Evolutionary conservation across 352 stramenopile genomes (phyloP).

Genomic region (Pythium rishiriense): DNA sequence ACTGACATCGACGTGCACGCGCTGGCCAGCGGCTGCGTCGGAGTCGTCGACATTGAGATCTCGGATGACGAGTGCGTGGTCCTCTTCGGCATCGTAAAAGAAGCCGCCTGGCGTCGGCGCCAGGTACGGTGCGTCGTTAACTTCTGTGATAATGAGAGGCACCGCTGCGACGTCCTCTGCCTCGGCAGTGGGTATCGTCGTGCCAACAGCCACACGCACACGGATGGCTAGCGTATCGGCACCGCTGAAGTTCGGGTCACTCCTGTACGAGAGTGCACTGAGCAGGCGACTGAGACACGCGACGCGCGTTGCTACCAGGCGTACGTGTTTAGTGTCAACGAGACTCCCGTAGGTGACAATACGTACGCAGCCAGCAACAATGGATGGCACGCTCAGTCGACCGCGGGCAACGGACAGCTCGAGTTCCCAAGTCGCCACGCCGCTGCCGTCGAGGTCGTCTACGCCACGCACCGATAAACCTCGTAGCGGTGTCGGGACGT

Average conservation of each 20-base stretch:
- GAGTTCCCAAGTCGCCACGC: conserved; percentile 6
- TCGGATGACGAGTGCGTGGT: conserved; percentile 46
- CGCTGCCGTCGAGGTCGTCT: conserved; percentile 22
- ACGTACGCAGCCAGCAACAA: conserved; percentile 5
- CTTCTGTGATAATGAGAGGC: conserved; percentile 44
- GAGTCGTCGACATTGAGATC: conserved; percentile 52
- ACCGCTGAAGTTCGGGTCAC: conserved; percentile 46
- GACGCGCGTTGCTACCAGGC: conserved; percentile 6
- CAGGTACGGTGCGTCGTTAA: conserved; percentile 77
- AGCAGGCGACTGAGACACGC: conserved; percentile 47
- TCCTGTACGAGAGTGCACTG: conserved; percentile 35
- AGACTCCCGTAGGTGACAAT: not conserved
- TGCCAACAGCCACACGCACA: conserved; percentile 13
- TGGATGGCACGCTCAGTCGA: not conserved
- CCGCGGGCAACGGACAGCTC: conserved; percentile 9
- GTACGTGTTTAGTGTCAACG: conserved; percentile 1
- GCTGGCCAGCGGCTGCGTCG: conserved; percentile 23
- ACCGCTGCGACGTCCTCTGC: conserved; percentile 32
- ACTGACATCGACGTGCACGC: conserved; percentile 31
- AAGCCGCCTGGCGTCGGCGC: conserved; percentile 27
- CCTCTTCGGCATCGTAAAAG: conserved; percentile 53
- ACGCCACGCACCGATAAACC: conserved; percentile 41
- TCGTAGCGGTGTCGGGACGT: conserved; percentile 32
- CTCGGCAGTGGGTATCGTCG: not conserved
- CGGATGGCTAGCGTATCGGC: conserved; percentile 40